Conservation (phyloP, 2,329 filamentous ascomycete species). For the Ophiobolus disseminans region DNA sequence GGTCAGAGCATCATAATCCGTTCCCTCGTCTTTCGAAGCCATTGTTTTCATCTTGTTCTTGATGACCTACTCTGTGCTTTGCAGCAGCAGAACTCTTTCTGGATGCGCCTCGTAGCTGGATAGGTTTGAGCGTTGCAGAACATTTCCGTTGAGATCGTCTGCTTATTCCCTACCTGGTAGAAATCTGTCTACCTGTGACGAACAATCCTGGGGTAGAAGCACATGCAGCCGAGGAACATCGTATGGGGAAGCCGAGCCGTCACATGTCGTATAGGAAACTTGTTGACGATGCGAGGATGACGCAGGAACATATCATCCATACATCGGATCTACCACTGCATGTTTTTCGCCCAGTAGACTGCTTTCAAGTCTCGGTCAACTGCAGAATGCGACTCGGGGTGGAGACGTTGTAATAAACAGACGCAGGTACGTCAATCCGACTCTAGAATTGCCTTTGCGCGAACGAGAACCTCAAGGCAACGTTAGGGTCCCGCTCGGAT, state of each 20-base stretch:
- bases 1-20: too few relatives aligned
- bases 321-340: too few relatives aligned
- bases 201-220: conserved; percentile 10
- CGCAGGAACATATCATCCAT: conserved; percentile 10
- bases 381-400: not conserved
- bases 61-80: too few relatives aligned
- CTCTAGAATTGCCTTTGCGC: not conserved
- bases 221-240: conserved; percentile 38
- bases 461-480: conserved; percentile 13
- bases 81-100: too few relatives aligned
- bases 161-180: too few relatives aligned
- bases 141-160: too few relatives aligned
- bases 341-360: too few relatives aligned
- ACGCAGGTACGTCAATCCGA: conserved; percentile 14
- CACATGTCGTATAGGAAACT: conserved; percentile 13
- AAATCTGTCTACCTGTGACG: not conserved
- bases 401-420: not conserved
- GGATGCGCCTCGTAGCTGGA: too few relatives aligned
- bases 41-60: too few relatives aligned
- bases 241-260: conserved; percentile 20
- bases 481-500: conserved; percentile 19
- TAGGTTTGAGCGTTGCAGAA: too few relatives aligned
- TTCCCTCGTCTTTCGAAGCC: too few relatives aligned
- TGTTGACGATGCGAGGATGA: conserved; percentile 11
- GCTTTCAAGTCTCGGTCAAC: too few relatives aligned